phyloP scores from a whole-genome alignment of 2,329 filamentous ascomycete genomes.

The Juglanconis sp. region DNA sequence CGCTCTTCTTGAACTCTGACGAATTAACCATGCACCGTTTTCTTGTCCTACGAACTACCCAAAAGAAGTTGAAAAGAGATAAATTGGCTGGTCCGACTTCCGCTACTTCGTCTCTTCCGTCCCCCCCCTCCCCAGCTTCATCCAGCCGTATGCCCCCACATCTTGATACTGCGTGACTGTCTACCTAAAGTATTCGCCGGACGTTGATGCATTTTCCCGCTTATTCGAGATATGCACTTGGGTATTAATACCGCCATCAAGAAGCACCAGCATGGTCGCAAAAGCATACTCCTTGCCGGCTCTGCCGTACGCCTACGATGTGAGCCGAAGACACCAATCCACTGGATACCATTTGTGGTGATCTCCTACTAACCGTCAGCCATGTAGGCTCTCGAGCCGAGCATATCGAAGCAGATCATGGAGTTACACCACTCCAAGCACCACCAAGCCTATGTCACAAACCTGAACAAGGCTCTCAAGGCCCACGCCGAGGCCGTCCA shows the following conservation, averaged over 20 bases:
- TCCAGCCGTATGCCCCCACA: not conserved
- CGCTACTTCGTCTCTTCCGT: not conserved
- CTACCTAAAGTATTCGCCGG: no score
- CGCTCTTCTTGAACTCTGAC: not conserved
- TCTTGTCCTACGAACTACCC: no score
- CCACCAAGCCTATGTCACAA: conserved; percentile 90
- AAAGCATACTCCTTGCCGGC: conserved; percentile 32
- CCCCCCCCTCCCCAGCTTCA: not conserved
- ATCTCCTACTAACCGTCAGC: conserved; percentile 23
- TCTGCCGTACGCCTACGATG: conserved; percentile 32
- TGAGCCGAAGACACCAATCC: conserved; percentile 13
- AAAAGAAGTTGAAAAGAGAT: not conserved
- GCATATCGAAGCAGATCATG: conserved; percentile 88
- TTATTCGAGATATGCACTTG: not conserved
- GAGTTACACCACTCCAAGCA: conserved; percentile 93
- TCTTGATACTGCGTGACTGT: no score
- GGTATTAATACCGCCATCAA: not conserved
- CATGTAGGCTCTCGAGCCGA: conserved; percentile 54
- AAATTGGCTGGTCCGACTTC: not conserved
- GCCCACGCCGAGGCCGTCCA: conserved; percentile 59
- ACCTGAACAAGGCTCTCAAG: conserved; percentile 76
- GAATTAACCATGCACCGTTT: no score
- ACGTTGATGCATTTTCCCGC: no score
- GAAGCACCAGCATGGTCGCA: conserved; percentile 16
- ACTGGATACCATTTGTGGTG: not conserved